Evolutionary conservation across 1,284 basidiomycete genomes (phyloP).

Genomic region (Rhizopogon parksii): DNA sequence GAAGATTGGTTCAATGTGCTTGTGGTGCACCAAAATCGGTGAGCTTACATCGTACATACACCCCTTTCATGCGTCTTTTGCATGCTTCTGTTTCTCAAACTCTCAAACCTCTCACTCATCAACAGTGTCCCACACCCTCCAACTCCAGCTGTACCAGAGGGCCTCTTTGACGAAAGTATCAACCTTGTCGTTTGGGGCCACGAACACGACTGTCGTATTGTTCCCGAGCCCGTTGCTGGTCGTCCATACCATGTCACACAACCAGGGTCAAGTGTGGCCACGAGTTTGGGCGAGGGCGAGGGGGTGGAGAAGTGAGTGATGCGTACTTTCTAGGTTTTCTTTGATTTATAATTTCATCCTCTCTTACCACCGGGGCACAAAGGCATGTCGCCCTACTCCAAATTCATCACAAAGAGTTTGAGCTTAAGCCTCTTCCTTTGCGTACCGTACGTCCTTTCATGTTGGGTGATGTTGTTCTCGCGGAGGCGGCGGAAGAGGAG

Average conservation of each 20-base stretch:
- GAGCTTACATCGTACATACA: constrained; percentile 17
- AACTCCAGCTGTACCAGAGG: constrained; percentile 90
- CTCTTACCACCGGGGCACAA: not conserved
- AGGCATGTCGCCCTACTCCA: constrained; percentile 86
- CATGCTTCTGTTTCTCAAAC: not conserved
- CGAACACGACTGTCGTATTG: constrained; percentile 94
- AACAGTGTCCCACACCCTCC: constrained; percentile 86
- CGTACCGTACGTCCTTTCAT: constrained; percentile 94
- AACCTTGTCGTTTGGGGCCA: constrained; percentile 97
- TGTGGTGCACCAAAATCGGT: constrained; percentile 95
- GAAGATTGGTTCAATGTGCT: constrained; percentile 94
- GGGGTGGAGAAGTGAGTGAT: constrained; percentile 75
- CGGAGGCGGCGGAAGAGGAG: constrained; percentile 69
- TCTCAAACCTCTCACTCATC: not conserved
- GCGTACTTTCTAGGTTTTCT: not conserved
- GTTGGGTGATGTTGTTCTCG: constrained; percentile 76
- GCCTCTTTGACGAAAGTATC: constrained; percentile 94
- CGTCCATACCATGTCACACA: constrained; percentile 91
- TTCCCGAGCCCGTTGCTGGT: constrained; percentile 85
- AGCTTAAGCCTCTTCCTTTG: constrained; percentile 79
- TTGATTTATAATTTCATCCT: not conserved
- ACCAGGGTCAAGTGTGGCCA: constrained; percentile 93
- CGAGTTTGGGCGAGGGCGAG: constrained; percentile 87
- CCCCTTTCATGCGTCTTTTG: not conserved
- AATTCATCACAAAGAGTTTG: constrained; percentile 82